Evolutionary conservation across 2,329 filamentous ascomycete species (phyloP), one percentile per base, ranked within the genome.

Genomic region (Exophiala phaeomuriformis): DNA sequence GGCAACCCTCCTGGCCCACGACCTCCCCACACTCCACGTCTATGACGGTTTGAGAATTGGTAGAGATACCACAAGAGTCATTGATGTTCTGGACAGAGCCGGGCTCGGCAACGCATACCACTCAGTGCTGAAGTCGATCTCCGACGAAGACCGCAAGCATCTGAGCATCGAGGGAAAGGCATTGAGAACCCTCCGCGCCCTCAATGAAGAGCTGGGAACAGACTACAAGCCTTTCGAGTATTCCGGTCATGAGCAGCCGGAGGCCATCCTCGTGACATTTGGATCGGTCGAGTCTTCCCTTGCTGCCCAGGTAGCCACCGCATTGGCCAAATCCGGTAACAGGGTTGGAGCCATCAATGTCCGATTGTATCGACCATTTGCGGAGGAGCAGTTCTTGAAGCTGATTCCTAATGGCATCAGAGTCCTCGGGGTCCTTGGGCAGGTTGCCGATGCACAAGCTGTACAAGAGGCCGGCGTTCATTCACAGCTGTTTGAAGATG

Each of bases 201-300:
- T 94, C 72, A 98, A 97, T 71, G 82, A 83, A 58, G 90, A 97
- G 74, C 83, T 98, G 28, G 93, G 91, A 54, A 97, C 93, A 42
- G 84, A 91, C 61, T 98, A 98, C 69, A 81, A 85, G 65, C 82
- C 89, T 4, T 98, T 97, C 64, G 93, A 98, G 73, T 98, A 98
- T 74, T 81, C 85, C 65, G 93, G 93, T 28, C 89, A 97, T 67
- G 75, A 81, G 46, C 75, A 82, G 41, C 82, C 93, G 3, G 86
- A 91, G 61, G 83, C 84, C 6, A 89, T 98, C 10, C 75, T 97
- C 33, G 90, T 97, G 31, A 87, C 89, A 42, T 96, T 98, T 64
- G 93, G 93, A 63, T 95, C 89, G 56, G 82, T 90, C 3, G 93
- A 98, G 75, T 83, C 88, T 9, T 90, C 93, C 64, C 75, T 97